Conservation (phyloP, 164 flowering plant species). For the Berberis thunbergii region DNA sequence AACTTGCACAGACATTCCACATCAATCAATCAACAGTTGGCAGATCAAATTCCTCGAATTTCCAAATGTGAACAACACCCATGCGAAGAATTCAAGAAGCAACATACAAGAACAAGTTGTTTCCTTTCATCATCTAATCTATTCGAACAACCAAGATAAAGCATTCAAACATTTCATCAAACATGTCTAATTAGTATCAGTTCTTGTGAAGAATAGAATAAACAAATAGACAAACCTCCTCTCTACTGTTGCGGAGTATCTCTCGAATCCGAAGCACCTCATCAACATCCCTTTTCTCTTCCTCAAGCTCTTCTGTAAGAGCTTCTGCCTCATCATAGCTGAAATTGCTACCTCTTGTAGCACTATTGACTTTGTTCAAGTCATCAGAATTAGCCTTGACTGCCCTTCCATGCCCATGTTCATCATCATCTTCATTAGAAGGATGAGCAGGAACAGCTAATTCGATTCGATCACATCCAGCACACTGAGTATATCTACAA, state of each 20-base stretch:
- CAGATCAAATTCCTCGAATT: too few relatives aligned
- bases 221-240: slow-evolving; percentile 42
- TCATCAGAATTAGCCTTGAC: slow-evolving; percentile 19
- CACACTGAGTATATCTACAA: slow-evolving; percentile 15
- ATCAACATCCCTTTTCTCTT: slow-evolving; percentile 36
- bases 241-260: slow-evolving; percentile 34
- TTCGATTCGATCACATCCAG: slow-evolving; percentile 24
- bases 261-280: slow-evolving; percentile 85
- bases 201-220: not conserved
- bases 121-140: too few relatives aligned
- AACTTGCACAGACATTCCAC: too few relatives aligned
- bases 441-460: slow-evolving; percentile 7
- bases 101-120: too few relatives aligned
- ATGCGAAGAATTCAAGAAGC: too few relatives aligned
- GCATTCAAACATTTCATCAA: not conserved
- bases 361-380: slow-evolving; percentile 42
- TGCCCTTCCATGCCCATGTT: slow-evolving; percentile 20
- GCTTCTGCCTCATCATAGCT: slow-evolving; percentile 86
- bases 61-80: too few relatives aligned
- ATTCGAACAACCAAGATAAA: not conserved
- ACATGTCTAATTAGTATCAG: not conserved
- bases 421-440: slow-evolving; percentile 10
- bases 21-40: too few relatives aligned
- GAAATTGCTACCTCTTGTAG: slow-evolving; percentile 37
- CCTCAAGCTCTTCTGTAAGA: slow-evolving; percentile 81